A percentile compares a stretch with the other conserved stretches of the same genome.
Conservation (phyloP, 306 rosid genomes). For the Lathyrus sativus region DNA sequence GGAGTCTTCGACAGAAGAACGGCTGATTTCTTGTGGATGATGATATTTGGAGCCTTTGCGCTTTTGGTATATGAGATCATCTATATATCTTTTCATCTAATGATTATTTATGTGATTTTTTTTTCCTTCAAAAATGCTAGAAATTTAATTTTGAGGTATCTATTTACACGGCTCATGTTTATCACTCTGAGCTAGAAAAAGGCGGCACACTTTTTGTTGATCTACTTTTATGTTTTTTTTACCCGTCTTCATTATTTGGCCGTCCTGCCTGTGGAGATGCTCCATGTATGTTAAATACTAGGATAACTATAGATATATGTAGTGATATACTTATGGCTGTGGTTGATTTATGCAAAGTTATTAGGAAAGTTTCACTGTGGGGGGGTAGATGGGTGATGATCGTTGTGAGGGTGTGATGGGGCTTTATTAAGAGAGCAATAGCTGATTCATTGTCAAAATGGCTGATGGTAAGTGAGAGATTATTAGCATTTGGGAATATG, state of each 20-base stretch:
- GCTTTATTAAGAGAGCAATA: conserved; percentile 25
- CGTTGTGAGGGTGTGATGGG: conserved; percentile 20
- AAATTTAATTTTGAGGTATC: conserved; percentile 13
- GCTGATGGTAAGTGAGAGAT: conserved; percentile 17
- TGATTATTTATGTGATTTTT: conserved; percentile 27
- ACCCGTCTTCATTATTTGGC: too few relatives aligned
- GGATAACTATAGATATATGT: conserved; percentile 5
- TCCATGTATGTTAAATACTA: neutral
- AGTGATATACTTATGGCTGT: conserved; percentile 1
- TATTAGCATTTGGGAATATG: conserved; percentile 22
- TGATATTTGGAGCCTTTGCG: conserved; percentile 75
- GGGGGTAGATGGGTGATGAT: conserved; percentile 15
- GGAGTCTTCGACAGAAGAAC: conserved; percentile 88
- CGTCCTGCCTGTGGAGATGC: too few relatives aligned
- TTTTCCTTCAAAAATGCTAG: conserved; percentile 32
- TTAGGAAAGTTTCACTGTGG: conserved; percentile 7
- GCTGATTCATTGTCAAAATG: conserved; percentile 24
- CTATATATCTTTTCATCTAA: conserved; percentile 21
- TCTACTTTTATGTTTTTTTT: too few relatives aligned
- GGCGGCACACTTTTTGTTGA: neutral
- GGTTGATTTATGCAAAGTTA: conserved; percentile 31
- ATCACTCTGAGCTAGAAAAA: conserved; percentile 22
- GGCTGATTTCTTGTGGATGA: conserved; percentile 98
- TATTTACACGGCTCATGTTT: neutral
- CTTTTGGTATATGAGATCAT: conserved; percentile 61